Conservation (phyloP, 305 asterid genomes). For the Plantago rigida region DNA sequence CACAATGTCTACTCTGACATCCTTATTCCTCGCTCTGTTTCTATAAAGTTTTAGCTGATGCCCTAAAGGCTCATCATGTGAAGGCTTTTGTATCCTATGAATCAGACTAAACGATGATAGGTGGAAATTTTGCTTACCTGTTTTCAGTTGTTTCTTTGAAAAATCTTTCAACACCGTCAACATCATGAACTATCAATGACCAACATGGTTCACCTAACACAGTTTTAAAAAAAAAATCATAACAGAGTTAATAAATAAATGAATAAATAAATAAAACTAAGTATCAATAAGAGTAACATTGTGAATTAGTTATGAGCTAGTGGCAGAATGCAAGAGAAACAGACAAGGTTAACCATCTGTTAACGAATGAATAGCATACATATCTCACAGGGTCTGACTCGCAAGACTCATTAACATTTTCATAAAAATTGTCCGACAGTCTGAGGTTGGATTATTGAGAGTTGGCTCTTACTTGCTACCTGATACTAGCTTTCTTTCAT, state of each 20-base stretch:
- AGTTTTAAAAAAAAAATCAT: slow-evolving; percentile 24
- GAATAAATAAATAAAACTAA: slow-evolving; percentile 17
- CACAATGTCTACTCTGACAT: too few species aligned
- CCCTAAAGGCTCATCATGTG: neutral
- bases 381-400: neutral
- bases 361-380: neutral
- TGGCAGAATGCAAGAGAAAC: slow-evolving; percentile 4
- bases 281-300: slow-evolving; percentile 4
- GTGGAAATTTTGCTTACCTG: slow-evolving; percentile 41
- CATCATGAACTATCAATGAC: slow-evolving; percentile 60
- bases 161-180: slow-evolving; percentile 64
- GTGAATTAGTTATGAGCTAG: neutral
- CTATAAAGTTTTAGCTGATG: neutral
- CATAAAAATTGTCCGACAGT: neutral
- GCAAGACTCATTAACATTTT: neutral
- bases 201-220: slow-evolving; percentile 66
- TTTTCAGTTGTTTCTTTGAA: slow-evolving; percentile 77
- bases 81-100: too few species aligned
- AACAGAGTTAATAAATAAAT: slow-evolving; percentile 23
- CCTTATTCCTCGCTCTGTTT: too few species aligned
- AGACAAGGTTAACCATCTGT: slow-evolving; percentile 2
- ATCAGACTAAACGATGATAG: slow-evolving; percentile 7
- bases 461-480: too few species aligned
- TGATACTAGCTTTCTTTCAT: too few species aligned
- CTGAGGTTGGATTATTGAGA: too few species aligned